These are phyloP conservation scores for Clitocybe nebularis DNA, from an alignment of 1,284 basidiomycete genomes.

Conservation along the genomic window DNA sequence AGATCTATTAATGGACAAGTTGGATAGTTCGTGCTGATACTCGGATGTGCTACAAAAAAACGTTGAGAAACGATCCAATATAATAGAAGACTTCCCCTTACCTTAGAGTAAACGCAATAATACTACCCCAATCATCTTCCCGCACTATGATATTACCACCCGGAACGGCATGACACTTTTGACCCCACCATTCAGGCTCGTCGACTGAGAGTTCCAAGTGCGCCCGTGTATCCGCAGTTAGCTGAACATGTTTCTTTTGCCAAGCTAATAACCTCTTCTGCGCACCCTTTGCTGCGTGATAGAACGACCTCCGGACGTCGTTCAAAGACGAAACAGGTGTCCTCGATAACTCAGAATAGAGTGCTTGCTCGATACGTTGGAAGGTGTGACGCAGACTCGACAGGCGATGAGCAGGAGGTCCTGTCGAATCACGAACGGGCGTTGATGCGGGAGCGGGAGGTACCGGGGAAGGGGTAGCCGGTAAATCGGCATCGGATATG, in stretches of 20 bases:
- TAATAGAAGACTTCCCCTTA: conserved; percentile 40
- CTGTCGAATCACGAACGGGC: conserved; percentile 20
- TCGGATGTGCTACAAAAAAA: conserved; percentile 46
- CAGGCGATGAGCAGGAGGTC: conserved; percentile 36
- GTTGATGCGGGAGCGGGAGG: conserved; percentile 17
- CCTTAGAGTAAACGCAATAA: conserved; percentile 72
- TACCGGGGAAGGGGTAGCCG: conserved; percentile 6
- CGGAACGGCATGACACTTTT: conserved; percentile 59
- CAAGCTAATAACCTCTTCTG: conserved; percentile 52
- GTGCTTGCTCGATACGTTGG: conserved; percentile 51
- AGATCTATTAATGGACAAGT: conserved; percentile 22
- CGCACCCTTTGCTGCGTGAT: conserved; percentile 44
- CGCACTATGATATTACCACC: conserved; percentile 63
- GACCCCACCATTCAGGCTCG: conserved; percentile 64
- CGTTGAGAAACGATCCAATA: neutral
- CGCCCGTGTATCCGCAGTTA: conserved; percentile 8
- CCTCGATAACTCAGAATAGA: conserved; percentile 50
- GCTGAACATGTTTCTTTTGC: conserved; percentile 59
- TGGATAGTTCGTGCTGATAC: conserved; percentile 55
- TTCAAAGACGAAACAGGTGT: conserved; percentile 50
- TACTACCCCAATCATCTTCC: conserved; percentile 72
- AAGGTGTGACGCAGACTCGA: conserved; percentile 51
- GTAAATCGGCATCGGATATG: neutral
- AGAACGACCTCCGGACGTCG: conserved; percentile 57
- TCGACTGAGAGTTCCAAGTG: conserved; percentile 26